phyloP scores from a whole-genome alignment of 331 rosid genomes.

The Phaseolus coccineus region DNA sequence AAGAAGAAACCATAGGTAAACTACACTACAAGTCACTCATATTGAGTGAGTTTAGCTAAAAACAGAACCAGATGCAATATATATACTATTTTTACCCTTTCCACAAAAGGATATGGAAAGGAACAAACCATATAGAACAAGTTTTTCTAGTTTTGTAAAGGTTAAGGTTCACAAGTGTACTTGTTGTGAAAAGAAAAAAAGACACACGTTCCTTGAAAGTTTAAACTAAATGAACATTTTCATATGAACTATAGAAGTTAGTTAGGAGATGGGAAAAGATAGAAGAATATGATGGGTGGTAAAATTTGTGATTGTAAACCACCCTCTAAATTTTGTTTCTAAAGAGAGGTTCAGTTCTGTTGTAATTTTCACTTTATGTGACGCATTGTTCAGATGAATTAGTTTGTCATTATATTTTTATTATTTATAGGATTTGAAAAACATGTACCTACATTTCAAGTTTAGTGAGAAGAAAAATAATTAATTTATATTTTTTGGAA shows the following conservation, averaged over 20 bases:
- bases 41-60: slow-evolving; percentile 35
- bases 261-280: slow-evolving; percentile 30
- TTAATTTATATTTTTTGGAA: background rate
- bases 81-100: slow-evolving; percentile 34
- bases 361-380: slow-evolving; percentile 48
- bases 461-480: background rate
- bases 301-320: slow-evolving; percentile 44
- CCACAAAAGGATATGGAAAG: slow-evolving; percentile 30
- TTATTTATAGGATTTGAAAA: background rate
- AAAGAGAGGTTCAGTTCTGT: slow-evolving; percentile 25
- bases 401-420: background rate
- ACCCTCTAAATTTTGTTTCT: slow-evolving; percentile 39
- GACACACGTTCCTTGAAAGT: slow-evolving; percentile 34
- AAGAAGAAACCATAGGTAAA: slow-evolving; percentile 57
- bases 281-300: slow-evolving; percentile 37
- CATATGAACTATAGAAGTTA: slow-evolving; percentile 40
- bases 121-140: slow-evolving; percentile 20
- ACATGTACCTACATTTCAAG: background rate
- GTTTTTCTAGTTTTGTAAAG: slow-evolving; percentile 16
- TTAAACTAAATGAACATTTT: slow-evolving; percentile 44
- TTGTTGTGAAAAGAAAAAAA: slow-evolving; percentile 22
- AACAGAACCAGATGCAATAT: slow-evolving; percentile 30
- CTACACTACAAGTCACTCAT: slow-evolving; percentile 20
- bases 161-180: slow-evolving; percentile 5
- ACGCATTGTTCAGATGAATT: background rate